Percentiles rank a stretch among this genome's conserved stretches.
phyloP scores from a whole-genome alignment of 140 eudicot genomes.

The Bidens hawaiensis region DNA sequence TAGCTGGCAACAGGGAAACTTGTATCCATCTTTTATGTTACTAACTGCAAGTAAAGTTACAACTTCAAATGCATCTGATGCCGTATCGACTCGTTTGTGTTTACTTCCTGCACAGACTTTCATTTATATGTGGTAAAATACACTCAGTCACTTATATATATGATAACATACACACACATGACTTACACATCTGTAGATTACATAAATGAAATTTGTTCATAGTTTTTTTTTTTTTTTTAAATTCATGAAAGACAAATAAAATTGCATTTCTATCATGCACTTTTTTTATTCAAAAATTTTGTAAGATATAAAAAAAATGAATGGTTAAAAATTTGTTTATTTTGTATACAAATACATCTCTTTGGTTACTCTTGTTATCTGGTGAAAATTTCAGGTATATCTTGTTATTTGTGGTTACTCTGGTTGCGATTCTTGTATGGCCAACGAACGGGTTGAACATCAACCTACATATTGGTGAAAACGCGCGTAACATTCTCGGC shows the following conservation, averaged over 20 bases:
- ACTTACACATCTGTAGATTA: too few relatives aligned
- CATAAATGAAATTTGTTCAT: too few relatives aligned
- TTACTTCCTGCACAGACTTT: constrained; percentile 73
- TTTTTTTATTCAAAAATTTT: too few relatives aligned
- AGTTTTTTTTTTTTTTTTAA: too few relatives aligned
- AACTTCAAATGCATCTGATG: constrained; percentile 37
- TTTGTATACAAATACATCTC: too few relatives aligned
- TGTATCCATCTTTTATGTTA: constrained; percentile 87
- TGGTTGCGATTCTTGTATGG: constrained; percentile 61
- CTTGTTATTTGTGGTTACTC: constrained; percentile 56
- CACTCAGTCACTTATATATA: too few relatives aligned
- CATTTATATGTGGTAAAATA: constrained; percentile 69
- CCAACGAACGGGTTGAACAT: constrained; percentile 60
- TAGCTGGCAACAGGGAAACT: constrained; percentile 98
- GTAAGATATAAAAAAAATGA: too few relatives aligned
- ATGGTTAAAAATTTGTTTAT: too few relatives aligned
- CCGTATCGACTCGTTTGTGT: constrained; percentile 53
- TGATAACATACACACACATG: too few relatives aligned
- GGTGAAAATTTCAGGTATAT: constrained; percentile 54
- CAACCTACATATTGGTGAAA: constrained; percentile 28
- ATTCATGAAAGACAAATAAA: too few relatives aligned
- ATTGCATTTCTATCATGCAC: too few relatives aligned
- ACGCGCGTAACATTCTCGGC: constrained; percentile 19
- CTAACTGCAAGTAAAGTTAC: constrained; percentile 56
- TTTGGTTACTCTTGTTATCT: too few relatives aligned